phyloP scores from a whole-genome alignment of 768 basidiomycete species.

The Butyriboletus loyo region DNA sequence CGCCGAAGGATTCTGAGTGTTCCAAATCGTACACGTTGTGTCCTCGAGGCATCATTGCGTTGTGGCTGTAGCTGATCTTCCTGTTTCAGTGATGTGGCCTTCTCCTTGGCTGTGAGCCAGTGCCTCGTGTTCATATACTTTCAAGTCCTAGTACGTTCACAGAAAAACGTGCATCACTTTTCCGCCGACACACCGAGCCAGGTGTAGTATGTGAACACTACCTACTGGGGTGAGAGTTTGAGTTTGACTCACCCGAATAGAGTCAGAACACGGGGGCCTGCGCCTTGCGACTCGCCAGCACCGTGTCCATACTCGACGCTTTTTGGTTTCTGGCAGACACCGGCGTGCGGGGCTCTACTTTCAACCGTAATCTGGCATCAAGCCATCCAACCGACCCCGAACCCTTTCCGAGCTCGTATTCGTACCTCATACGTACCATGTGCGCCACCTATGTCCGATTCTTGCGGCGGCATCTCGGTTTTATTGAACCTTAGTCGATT shows the following conservation, averaged over 20 bases:
- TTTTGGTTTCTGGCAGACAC: slow-evolving; percentile 1
- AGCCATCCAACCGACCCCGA: background rate
- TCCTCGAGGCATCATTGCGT: slow-evolving; percentile 20
- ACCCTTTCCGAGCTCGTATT: background rate
- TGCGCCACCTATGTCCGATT: slow-evolving; percentile 5
- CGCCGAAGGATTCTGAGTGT: background rate
- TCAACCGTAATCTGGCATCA: background rate
- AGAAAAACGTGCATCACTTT: slow-evolving; percentile 4
- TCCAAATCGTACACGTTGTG: slow-evolving; percentile 12
- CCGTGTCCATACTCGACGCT: slow-evolving; percentile 1
- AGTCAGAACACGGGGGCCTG: slow-evolving; percentile 21
- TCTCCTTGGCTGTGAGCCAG: background rate
- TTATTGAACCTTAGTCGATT: slow-evolving; percentile 2
- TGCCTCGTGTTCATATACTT: slow-evolving; percentile 6
- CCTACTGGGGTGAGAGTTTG: slow-evolving; percentile 1
- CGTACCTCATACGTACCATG: slow-evolving; percentile 11
- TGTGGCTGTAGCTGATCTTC: slow-evolving; percentile 17
- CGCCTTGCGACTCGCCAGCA: slow-evolving; percentile 1
- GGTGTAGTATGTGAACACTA: slow-evolving; percentile 3
- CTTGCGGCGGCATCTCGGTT: background rate
- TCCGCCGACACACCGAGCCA: background rate
- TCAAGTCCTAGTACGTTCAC: background rate
- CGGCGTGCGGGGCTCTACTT: slow-evolving; percentile 3
- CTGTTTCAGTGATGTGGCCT: background rate
- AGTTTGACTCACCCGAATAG: background rate